phyloP scores from a whole-genome alignment of 768 basidiomycete species.

The Tulasnella sp. region DNA sequence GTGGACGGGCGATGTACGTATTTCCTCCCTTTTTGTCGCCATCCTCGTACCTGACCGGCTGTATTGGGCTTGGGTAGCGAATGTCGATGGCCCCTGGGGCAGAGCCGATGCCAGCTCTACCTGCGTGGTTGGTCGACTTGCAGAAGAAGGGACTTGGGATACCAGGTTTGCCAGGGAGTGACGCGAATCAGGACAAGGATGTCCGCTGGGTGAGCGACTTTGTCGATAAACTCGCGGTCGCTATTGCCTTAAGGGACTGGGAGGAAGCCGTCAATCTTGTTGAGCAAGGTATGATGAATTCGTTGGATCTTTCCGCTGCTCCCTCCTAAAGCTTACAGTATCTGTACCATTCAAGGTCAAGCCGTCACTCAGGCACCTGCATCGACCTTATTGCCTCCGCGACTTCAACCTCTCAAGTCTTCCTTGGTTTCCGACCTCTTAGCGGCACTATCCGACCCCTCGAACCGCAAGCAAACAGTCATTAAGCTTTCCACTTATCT shows the following conservation, averaged over 20 bases:
- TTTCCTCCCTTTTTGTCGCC: background rate
- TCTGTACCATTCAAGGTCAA: background rate
- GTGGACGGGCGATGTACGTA: slow-evolving; percentile 31
- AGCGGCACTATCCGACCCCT: slow-evolving; percentile 58
- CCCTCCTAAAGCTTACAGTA: background rate
- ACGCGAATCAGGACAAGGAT: slow-evolving; percentile 62
- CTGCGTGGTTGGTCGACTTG: slow-evolving; percentile 41
- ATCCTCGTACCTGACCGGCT: background rate
- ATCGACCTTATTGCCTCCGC: slow-evolving; percentile 31
- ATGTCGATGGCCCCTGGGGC: slow-evolving; percentile 7
- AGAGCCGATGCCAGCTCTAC: slow-evolving; percentile 44
- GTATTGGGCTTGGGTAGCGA: background rate
- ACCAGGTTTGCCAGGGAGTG: slow-evolving; percentile 42
- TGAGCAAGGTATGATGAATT: slow-evolving; percentile 59
- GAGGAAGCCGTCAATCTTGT: slow-evolving; percentile 73
- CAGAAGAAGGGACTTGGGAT: background rate
- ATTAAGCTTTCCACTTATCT: slow-evolving; percentile 63
- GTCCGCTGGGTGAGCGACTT: slow-evolving; percentile 82
- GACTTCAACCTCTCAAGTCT: slow-evolving; percentile 53
- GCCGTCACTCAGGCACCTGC: slow-evolving; percentile 37
- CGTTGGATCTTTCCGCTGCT: background rate
- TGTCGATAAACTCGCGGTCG: slow-evolving; percentile 82
- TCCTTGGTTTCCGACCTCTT: slow-evolving; percentile 61
- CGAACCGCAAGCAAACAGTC: slow-evolving; percentile 64
- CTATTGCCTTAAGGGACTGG: slow-evolving; percentile 84